These are phyloP conservation scores for Aspergillus nanangensis DNA, from an alignment of 495 filamentous ascomycete species.

Conservation along the genomic window DNA sequence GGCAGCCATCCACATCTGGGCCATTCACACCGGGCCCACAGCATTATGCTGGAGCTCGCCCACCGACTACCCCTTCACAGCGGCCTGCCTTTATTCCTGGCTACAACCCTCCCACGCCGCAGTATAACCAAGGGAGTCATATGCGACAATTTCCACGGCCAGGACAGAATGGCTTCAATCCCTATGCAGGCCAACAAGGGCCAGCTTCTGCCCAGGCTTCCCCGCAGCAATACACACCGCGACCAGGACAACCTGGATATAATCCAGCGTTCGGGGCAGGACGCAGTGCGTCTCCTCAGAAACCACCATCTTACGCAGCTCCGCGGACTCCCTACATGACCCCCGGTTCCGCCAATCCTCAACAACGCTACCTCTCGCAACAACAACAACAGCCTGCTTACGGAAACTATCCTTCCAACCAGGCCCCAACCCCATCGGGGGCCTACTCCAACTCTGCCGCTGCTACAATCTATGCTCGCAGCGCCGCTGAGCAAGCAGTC, in stretches of 20 bases:
- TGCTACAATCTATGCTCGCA: slow-evolving; percentile 37
- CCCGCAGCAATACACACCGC: slow-evolving; percentile 36
- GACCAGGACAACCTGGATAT: slow-evolving; percentile 36
- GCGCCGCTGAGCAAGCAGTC: slow-evolving; percentile 43
- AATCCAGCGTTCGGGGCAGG: slow-evolving; percentile 31
- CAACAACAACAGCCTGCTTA: slow-evolving; percentile 20
- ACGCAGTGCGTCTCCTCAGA: slow-evolving; percentile 32
- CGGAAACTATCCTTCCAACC: slow-evolving; percentile 19
- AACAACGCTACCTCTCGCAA: slow-evolving; percentile 25
- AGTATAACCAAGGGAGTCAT: slow-evolving; percentile 33
- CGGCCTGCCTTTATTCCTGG: slow-evolving; percentile 32
- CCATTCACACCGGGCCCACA: slow-evolving; percentile 32
- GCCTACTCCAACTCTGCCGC: slow-evolving; percentile 38
- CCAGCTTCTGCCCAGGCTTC: slow-evolving; percentile 25
- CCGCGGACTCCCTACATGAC: slow-evolving; percentile 22
- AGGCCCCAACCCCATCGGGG: slow-evolving; percentile 25
- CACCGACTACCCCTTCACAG: slow-evolving; percentile 41
- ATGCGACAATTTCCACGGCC: slow-evolving; percentile 36
- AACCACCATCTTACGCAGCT: slow-evolving; percentile 22
- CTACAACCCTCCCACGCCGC: slow-evolving; percentile 33
- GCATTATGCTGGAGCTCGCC: slow-evolving; percentile 30
- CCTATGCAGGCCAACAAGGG: slow-evolving; percentile 28
- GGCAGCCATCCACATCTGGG: slow-evolving; percentile 33
- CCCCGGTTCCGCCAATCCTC: slow-evolving; percentile 17
- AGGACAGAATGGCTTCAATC: slow-evolving; percentile 36